Base-by-base conservation (phyloP, 768 basidiomycete genomes). In the Psilocybe sp. region DNA sequence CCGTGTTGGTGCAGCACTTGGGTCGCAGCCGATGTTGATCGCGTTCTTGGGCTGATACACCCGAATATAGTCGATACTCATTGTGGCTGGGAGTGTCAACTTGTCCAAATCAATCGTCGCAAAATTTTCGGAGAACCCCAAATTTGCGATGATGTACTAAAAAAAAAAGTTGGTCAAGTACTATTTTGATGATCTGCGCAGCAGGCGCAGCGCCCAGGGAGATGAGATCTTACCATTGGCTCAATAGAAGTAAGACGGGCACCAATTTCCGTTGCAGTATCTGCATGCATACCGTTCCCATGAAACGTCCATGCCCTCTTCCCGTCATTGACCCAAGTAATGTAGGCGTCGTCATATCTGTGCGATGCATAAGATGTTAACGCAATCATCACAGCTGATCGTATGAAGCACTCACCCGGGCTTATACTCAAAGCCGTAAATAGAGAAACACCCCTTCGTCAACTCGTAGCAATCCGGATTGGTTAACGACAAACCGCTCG, bases 61-160 rank as follows among this genome's bases (percentile, higher is more conserved):
- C 28, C 92, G 81, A 46, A 95, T 80, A 66, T 86, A 94, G 63
- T 94, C 89, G 45, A 93, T 73, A 47, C 70, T 74, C 87, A 93
- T 83, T 7, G 61, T 68, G 1, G 80, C 65, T 3, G 91, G 90
- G 69, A 88, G 89, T 12, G 66, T 68, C 16, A 93, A 67, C 40
- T 81, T 64, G 16, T 76, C 62, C 40, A 87, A 74, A 65, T 93
- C 82, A 44, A 91, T 79, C 2, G 68, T 44, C 2, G 69, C 69
- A 34, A 95, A 94, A 65, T 85, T 87, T 46, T 70, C 68, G 3
- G 88, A 90, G 66, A 93, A 80, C 47, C 89, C 92, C 58, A 91
- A 69, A 64, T 92, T 92, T 60, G 78, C 74, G 54, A 93, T 83
- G 60, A 62, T 51, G 46, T 62, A 62, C 61, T 62, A 33, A 44